Evolutionary conservation across 441 rosid species (phyloP).

Genomic region (Dalechampia spathulata): DNA sequence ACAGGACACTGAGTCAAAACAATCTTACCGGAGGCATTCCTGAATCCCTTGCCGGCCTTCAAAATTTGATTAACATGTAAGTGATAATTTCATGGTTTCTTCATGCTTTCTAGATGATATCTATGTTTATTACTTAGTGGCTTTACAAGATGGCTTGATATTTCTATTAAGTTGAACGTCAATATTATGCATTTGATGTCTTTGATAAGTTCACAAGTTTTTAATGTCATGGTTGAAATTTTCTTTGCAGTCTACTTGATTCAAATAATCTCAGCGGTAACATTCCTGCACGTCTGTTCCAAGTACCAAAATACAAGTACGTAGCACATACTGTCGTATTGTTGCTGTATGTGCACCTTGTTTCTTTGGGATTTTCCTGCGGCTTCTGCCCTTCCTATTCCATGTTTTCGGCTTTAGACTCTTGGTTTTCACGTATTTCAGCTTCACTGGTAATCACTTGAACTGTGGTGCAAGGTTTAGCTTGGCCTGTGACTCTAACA

Average conservation of each 20-base stretch:
- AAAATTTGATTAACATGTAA: conserved; percentile 67
- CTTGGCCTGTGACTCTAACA: conserved; percentile 48
- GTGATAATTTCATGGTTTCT: conserved; percentile 17
- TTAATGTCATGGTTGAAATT: conserved; percentile 12
- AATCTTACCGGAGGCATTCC: conserved; percentile 76
- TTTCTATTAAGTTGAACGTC: not conserved
- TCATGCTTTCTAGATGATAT: not conserved
- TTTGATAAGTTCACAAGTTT: conserved; percentile 10
- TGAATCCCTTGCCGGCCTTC: conserved; percentile 50
- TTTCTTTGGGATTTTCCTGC: not conserved
- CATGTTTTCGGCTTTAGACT: conserved; percentile 6
- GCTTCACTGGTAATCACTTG: conserved; percentile 70
- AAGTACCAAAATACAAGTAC: conserved; percentile 67
- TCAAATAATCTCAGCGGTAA: conserved; percentile 66
- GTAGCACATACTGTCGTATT: conserved; percentile 11
- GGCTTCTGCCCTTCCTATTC: conserved; percentile 9
- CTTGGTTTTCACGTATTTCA: conserved; percentile 25
- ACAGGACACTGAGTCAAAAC: conserved; percentile 81
- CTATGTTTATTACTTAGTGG: no score
- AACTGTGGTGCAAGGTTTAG: conserved; percentile 45
- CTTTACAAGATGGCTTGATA: not conserved
- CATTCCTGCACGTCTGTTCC: conserved; percentile 63
- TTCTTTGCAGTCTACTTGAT: conserved; percentile 61
- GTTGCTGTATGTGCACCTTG: no score
- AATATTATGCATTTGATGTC: conserved; percentile 3